phyloP scores from a whole-genome alignment of 495 filamentous ascomycete species.

The Chaetomidium leptoderma region DNA sequence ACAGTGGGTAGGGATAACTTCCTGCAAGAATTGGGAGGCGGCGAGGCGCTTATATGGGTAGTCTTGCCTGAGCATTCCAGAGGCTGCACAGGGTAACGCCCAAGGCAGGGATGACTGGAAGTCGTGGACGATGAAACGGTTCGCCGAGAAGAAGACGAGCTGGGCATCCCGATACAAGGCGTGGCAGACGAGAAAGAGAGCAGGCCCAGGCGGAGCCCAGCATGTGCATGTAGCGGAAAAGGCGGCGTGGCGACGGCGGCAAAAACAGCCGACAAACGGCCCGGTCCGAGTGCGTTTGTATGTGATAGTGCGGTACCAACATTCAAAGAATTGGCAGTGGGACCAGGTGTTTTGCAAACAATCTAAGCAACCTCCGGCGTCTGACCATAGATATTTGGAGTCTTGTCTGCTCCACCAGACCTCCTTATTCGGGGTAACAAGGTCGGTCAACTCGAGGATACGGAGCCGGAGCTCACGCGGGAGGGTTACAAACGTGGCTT shows the following conservation, averaged over 20 bases:
- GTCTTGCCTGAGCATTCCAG: not conserved
- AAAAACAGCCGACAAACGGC: slow-evolving; percentile 12
- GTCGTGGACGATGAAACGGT: slow-evolving; percentile 15
- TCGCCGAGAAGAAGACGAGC: slow-evolving; percentile 13
- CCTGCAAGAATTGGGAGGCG: slow-evolving; percentile 4
- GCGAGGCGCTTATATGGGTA: slow-evolving; percentile 6
- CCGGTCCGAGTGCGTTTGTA: not conserved
- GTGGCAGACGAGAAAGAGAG: slow-evolving; percentile 10
- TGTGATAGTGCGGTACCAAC: not conserved
- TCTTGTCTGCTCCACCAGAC: slow-evolving; percentile 9
- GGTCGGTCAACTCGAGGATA: slow-evolving; percentile 12
- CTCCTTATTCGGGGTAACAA: slow-evolving; percentile 17
- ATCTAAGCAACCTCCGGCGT: not conserved
- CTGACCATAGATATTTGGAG: not conserved
- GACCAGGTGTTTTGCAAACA: not conserved
- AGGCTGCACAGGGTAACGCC: not conserved
- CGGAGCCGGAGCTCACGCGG: slow-evolving; percentile 10
- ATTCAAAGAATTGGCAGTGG: not conserved
- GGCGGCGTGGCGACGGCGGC: slow-evolving; percentile 6
- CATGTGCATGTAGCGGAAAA: slow-evolving; percentile 11
- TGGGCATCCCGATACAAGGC: slow-evolving; percentile 6
- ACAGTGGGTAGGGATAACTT: slow-evolving; percentile 6
- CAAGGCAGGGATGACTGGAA: not conserved
- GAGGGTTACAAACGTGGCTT: not conserved
- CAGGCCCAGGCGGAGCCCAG: slow-evolving; percentile 6